Evolutionary conservation across 2,329 filamentous ascomycete species (phyloP).

Genomic region (Periconia sp.): DNA sequence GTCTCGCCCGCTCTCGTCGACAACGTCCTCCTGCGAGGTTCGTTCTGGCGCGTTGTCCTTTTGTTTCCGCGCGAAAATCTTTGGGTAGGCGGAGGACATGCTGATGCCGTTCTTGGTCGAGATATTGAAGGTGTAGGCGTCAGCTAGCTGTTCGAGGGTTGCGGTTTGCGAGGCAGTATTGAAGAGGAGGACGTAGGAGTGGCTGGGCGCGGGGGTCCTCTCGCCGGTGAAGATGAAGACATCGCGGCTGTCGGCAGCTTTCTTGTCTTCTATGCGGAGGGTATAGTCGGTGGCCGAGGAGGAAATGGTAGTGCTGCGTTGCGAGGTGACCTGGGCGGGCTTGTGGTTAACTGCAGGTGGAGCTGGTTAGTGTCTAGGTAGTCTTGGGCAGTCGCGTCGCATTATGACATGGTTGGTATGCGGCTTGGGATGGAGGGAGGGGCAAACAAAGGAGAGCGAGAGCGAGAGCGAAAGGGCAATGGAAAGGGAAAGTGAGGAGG

Average conservation of each 20-base stretch:
- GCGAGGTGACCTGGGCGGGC: constrained; percentile 36
- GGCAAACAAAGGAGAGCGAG: no score
- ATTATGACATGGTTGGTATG: not conserved
- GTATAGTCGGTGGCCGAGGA: constrained; percentile 27
- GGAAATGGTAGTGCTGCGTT: constrained; percentile 31
- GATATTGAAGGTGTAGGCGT: constrained; percentile 88
- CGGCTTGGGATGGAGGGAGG: not conserved
- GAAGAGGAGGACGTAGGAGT: constrained; percentile 65
- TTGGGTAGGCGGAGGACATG: constrained; percentile 67
- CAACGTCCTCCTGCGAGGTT: constrained; percentile 27
- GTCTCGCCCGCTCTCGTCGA: constrained; percentile 27
- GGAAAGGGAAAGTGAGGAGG: not conserved
- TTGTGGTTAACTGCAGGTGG: constrained; percentile 48
- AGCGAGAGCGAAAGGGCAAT: no score
- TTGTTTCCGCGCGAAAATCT: constrained; percentile 53
- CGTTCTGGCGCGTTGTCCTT: constrained; percentile 23
- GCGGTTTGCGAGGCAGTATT: constrained; percentile 74
- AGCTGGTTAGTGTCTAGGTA: not conserved
- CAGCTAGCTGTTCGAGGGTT: constrained; percentile 78
- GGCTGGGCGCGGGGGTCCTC: constrained; percentile 31
- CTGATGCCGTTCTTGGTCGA: constrained; percentile 65
- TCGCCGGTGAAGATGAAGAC: constrained; percentile 46
- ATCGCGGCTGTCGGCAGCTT: constrained; percentile 27
- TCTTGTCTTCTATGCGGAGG: constrained; percentile 32
- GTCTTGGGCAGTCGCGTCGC: constrained; percentile 2